A percentile compares a stretch with the other conserved stretches of the same genome.
These are phyloP conservation scores for Chlamydomonas schloesseri DNA, from an alignment of 139 green algal species.

Conservation along the genomic window DNA sequence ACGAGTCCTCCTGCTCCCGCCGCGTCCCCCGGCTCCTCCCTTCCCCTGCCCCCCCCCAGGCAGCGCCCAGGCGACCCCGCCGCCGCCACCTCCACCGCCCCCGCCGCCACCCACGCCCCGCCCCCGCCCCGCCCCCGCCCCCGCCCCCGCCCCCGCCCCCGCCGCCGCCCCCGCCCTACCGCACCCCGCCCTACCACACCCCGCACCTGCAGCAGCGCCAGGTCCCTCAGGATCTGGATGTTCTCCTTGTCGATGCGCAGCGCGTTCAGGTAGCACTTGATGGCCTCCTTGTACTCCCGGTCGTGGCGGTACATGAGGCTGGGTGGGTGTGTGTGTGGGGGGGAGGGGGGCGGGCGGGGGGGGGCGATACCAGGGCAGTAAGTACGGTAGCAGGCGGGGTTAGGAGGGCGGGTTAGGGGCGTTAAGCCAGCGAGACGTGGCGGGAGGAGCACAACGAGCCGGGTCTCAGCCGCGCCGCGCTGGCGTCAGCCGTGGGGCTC, in stretches of 20 bases:
- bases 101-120: too few species aligned
- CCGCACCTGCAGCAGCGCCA: slow-evolving; percentile 87
- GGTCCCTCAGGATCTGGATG: slow-evolving; percentile 92
- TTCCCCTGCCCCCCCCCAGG: too few species aligned
- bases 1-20: too few species aligned
- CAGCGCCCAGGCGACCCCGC: too few species aligned
- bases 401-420: too few species aligned
- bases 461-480: too few species aligned
- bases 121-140: background rate
- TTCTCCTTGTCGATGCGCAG: slow-evolving; percentile 95
- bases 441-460: background rate
- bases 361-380: background rate
- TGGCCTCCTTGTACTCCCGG: slow-evolving; percentile 96
- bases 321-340: background rate
- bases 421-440: too few species aligned
- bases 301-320: slow-evolving; percentile 95
- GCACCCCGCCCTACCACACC: background rate
- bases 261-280: slow-evolving; percentile 99
- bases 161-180: background rate
- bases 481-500: too few species aligned
- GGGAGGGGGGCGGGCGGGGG: background rate
- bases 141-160: too few species aligned
- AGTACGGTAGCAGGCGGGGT: background rate
- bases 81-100: too few species aligned
- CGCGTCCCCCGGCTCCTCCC: too few species aligned